These are phyloP conservation scores for Cyamopsis tetragonoloba DNA, from an alignment of 306 rosid genomes.

Conservation along the genomic window DNA sequence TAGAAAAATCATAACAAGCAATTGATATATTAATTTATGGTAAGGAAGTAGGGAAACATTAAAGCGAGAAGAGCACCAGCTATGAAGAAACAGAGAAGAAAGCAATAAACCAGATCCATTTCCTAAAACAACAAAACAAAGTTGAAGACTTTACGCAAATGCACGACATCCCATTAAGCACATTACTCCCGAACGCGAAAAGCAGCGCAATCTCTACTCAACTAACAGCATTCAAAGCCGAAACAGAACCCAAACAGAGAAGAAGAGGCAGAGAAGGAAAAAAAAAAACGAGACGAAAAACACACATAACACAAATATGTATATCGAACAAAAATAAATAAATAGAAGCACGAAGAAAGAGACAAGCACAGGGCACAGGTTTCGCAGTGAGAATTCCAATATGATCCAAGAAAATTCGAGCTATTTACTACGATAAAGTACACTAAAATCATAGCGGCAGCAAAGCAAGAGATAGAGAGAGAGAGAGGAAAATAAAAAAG, in stretches of 20 bases:
- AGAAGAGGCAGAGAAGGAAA: not conserved
- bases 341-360: constrained; percentile 11
- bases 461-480: constrained; percentile 21
- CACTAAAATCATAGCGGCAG: constrained; percentile 43
- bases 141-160: constrained; percentile 29
- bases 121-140: constrained; percentile 21
- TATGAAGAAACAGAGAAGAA: constrained; percentile 19
- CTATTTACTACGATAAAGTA: constrained; percentile 30
- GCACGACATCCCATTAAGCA: constrained; percentile 36
- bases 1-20: not conserved
- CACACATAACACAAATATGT: not conserved
- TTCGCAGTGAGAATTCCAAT: constrained; percentile 36
- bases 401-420: constrained; percentile 59
- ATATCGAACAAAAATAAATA: not conserved
- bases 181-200: constrained; percentile 37
- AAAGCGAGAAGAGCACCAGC: constrained; percentile 1
- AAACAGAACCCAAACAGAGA: constrained; percentile 2
- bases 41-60: not conserved
- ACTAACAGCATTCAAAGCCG: constrained; percentile 19
- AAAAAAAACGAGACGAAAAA: not conserved
- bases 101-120: constrained; percentile 53
- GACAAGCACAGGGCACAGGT: constrained; percentile 27
- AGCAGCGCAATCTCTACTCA: constrained; percentile 26
- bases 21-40: not conserved
- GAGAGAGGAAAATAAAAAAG: not conserved